phyloP scores from a whole-genome alignment of 805 yeast genomes.

The Candida montana region DNA sequence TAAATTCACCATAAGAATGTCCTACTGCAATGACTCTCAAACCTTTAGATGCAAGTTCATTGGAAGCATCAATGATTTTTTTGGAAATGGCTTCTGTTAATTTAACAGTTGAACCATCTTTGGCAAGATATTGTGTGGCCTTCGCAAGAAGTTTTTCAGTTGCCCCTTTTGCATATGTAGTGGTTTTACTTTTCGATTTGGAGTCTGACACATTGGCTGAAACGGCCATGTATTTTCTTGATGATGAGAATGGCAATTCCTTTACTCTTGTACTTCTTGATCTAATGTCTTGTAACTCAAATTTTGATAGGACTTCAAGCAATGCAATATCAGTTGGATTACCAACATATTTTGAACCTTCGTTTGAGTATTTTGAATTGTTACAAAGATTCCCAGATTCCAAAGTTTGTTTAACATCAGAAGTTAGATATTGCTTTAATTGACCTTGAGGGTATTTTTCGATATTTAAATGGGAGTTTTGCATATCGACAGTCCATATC shows the following conservation, averaged over 20 bases:
- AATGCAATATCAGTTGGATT: conserved; percentile 95
- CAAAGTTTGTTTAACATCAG: conserved; percentile 50
- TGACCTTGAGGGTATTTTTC: conserved; percentile 41
- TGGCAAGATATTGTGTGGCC: conserved; percentile 55
- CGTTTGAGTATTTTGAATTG: conserved; percentile 64
- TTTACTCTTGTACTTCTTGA: conserved; percentile 49
- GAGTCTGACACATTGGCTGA: conserved; percentile 51
- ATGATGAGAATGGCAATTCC: conserved; percentile 83
- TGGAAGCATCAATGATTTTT: conserved; percentile 52
- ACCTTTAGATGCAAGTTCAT: conserved; percentile 71
- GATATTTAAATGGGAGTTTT: conserved; percentile 34
- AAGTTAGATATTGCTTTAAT: conserved; percentile 39
- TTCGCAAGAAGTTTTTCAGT: conserved; percentile 62
- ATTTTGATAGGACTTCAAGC: conserved; percentile 63
- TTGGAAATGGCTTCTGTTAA: conserved; percentile 44
- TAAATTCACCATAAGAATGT: conserved; percentile 36
- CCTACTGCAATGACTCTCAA: conserved; percentile 84
- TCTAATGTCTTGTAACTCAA: conserved; percentile 70
- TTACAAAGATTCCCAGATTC: conserved; percentile 72
- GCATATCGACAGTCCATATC: conserved; percentile 70
- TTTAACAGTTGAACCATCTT: conserved; percentile 54
- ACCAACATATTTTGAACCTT: conserved; percentile 70
- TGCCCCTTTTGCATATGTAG: conserved; percentile 85
- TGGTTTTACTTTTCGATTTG: conserved; percentile 37
- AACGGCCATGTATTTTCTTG: conserved; percentile 89